A percentile compares a stretch with the other conserved stretches of the same genome.
Evolutionary conservation across 345 rosid genomes (phyloP).

Genomic region (Eucalyptus polyanthemos): DNA sequence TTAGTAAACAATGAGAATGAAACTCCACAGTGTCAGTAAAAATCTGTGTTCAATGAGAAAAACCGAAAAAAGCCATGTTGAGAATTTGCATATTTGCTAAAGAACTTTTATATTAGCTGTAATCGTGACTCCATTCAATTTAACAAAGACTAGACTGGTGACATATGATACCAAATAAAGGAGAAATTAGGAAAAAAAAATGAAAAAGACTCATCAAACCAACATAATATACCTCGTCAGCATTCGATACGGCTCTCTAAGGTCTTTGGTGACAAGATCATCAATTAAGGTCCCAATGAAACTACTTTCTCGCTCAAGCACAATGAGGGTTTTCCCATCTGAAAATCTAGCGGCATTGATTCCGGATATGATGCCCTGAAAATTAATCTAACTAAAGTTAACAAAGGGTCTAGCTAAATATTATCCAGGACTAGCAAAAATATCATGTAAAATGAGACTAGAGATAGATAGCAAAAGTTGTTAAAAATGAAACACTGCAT

Average conservation of each 20-base stretch:
- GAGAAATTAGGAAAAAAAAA: background rate
- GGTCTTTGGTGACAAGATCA: slow-evolving; percentile 91
- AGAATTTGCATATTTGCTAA: background rate
- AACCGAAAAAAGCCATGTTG: background rate
- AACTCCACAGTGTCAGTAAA: background rate
- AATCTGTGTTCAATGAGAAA: background rate
- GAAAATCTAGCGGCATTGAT: slow-evolving; percentile 91
- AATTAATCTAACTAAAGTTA: background rate
- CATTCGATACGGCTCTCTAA: slow-evolving; percentile 97
- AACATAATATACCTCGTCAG: slow-evolving; percentile 53
- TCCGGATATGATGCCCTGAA: slow-evolving; percentile 88
- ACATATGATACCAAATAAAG: background rate
- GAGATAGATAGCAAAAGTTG: background rate
- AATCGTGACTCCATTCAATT: background rate
- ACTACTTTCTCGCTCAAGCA: slow-evolving; percentile 98
- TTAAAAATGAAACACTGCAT: background rate
- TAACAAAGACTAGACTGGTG: background rate
- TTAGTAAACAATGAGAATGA: background rate
- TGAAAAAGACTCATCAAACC: background rate
- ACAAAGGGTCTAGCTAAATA: background rate
- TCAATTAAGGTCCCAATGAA: slow-evolving; percentile 88
- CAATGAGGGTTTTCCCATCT: slow-evolving; percentile 65
- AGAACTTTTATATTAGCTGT: background rate
- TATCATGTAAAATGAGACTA: background rate
- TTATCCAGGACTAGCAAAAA: background rate